Conservation (phyloP, 257 asterid genomes). For the Linderniella brevidens region DNA sequence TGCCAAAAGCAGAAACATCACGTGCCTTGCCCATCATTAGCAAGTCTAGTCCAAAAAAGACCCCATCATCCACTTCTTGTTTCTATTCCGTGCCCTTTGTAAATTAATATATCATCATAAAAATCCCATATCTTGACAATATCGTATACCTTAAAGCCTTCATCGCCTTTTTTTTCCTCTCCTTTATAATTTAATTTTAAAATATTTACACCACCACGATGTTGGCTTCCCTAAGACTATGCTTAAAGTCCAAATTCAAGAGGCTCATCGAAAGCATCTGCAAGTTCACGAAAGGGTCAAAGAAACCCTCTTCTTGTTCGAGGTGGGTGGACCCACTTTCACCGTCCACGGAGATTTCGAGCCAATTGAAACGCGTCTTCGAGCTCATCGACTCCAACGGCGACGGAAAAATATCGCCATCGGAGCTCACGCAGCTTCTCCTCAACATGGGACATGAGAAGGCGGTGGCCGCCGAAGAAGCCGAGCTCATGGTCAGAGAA, state of each 20-base stretch:
- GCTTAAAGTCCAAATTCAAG: constrained; percentile 15
- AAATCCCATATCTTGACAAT: no score
- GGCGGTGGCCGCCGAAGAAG: constrained; percentile 26
- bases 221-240: constrained; percentile 17
- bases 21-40: no score
- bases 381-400: constrained; percentile 45
- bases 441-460: constrained; percentile 24
- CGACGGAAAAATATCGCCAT: constrained; percentile 44
- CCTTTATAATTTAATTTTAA: no score
- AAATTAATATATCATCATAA: no score
- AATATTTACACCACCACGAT: constrained; percentile 9
- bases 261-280: not conserved
- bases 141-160: no score
- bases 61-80: no score
- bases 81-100: no score
- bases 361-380: constrained; percentile 41
- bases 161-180: no score
- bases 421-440: constrained; percentile 29
- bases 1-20: no score
- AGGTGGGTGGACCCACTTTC: constrained; percentile 21
- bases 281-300: not conserved
- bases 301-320: constrained; percentile 12
- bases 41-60: no score
- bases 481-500: constrained; percentile 39
- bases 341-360: constrained; percentile 28